phyloP scores from a whole-genome alignment of 192 early-diverging fungal species.

The Rhizophagus prolifer region DNA sequence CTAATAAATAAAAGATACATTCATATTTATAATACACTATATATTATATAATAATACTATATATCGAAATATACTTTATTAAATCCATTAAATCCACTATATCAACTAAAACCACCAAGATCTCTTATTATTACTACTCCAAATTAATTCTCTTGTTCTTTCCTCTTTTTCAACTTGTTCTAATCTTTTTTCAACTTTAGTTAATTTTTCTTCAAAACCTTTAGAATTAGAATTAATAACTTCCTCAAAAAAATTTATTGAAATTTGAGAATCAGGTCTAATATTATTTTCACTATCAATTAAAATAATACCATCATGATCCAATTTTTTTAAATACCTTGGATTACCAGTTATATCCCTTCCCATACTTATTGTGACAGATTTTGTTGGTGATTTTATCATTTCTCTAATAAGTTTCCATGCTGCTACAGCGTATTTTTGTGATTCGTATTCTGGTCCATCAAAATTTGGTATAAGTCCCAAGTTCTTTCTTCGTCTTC shows the following conservation, averaged over 20 bases:
- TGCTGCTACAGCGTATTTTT: slow-evolving; percentile 24
- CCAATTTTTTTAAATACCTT: background rate
- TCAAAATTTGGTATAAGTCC: slow-evolving; percentile 27
- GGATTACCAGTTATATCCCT: slow-evolving; percentile 25
- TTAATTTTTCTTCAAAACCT: slow-evolving; percentile 16
- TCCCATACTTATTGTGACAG: background rate
- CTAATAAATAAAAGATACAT: too few species aligned
- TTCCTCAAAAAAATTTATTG: slow-evolving; percentile 6
- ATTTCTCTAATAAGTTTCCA: slow-evolving; percentile 27
- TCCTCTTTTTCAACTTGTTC: slow-evolving; percentile 22
- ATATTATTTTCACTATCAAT: slow-evolving; percentile 13
- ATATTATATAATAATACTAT: too few species aligned
- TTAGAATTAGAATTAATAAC: slow-evolving; percentile 5
- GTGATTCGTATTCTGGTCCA: slow-evolving; percentile 8
- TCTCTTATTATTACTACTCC: slow-evolving; percentile 25
- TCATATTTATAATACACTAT: too few species aligned
- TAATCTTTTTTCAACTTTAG: slow-evolving; percentile 16
- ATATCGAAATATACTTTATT: too few species aligned
- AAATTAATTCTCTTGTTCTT: slow-evolving; percentile 27
- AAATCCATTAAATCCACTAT: too few species aligned
- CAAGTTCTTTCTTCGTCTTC: slow-evolving; percentile 25
- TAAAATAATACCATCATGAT: slow-evolving; percentile 25
- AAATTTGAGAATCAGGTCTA: slow-evolving; percentile 26
- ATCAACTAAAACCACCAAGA: background rate
- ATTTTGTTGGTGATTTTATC: slow-evolving; percentile 22